Base-by-base conservation (phyloP, 768 basidiomycete genomes). In the Tylopilus plumbeoviolaceoides region DNA sequence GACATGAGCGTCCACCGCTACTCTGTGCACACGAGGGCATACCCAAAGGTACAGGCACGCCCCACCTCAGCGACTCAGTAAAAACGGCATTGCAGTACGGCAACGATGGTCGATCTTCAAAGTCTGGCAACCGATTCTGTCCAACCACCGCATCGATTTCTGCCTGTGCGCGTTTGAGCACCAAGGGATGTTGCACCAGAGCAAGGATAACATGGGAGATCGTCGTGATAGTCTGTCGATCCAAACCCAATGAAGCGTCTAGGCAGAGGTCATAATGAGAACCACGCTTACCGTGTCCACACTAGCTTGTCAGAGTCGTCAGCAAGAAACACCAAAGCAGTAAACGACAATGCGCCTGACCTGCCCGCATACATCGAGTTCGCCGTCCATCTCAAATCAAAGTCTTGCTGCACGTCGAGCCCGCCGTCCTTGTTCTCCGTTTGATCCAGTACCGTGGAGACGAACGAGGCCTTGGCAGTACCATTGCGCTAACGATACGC, bases 311-410 rank as follows among this genome's bases (percentile, higher is more conserved):
- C 12, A 31, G 17, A 17, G 30, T 38, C 38, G 40, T 47, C 33
- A 47, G 30, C 12, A 27, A 50, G 9, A 6, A 14, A 5, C 0
- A 11, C 20, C 20, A 40, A 10, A 10, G 5, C n/a, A 20, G 20
- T 7, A 15, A 5, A 50, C 17, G 14, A 23, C 23, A 23, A 5
- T 18, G 40, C 11, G 49, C 4, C 53, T 35, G 38, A 62, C 71
- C 58, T 64, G 66, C 72, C 72, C 7, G 76, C 72, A 63, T 86
- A 89, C 84, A 90, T 88, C 28, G 87, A 89, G 65, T 89, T 89
- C n/a, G 89, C 88, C 1, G 85, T 82, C 85, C 87, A 87, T 53
- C 85, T 84, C 43, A 89, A 72, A 58, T 90, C 87, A 55, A 82
- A 82, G 59, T 87, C 84, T 42, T 77, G 78, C 50, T 68, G 64